phyloP scores from a whole-genome alignment of 352 stramenopile genomes.

The Phytophthora podocarpi region DNA sequence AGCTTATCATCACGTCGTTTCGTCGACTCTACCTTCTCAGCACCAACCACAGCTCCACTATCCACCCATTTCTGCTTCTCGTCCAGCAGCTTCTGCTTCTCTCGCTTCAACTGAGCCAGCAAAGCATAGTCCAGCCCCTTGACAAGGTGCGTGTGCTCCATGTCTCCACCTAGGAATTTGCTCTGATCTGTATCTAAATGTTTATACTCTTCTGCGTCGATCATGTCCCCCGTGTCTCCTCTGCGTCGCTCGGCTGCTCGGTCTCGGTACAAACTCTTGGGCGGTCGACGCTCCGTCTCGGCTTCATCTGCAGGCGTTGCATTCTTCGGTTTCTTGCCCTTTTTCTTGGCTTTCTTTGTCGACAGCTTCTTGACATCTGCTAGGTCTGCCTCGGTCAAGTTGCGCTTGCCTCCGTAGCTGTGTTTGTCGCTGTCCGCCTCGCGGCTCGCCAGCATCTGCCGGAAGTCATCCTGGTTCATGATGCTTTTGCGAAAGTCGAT shows the following conservation, averaged over 20 bases:
- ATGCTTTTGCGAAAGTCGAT: neutral
- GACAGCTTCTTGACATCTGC: constrained; percentile 55
- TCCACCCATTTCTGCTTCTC: constrained; percentile 38
- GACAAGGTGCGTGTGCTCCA: constrained; percentile 88
- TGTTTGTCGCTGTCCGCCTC: constrained; percentile 12
- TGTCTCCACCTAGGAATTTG: constrained; percentile 84
- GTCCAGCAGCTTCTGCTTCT: constrained; percentile 63
- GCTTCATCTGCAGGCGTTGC: constrained; percentile 3
- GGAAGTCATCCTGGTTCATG: constrained; percentile 87
- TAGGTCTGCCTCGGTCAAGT: constrained; percentile 58
- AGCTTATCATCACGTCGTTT: constrained; percentile 33
- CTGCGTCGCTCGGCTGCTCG: constrained; percentile 68
- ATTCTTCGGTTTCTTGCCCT: constrained; percentile 48
- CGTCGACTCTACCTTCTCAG: neutral
- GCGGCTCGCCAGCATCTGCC: constrained; percentile 52
- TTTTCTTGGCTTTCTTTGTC: constrained; percentile 67
- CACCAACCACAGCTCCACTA: neutral
- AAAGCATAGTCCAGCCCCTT: constrained; percentile 91
- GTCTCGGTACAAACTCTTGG: constrained; percentile 52
- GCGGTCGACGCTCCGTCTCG: neutral
- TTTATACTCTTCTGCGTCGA: constrained; percentile 54
- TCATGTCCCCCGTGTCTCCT: constrained; percentile 43
- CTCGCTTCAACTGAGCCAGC: constrained; percentile 82
- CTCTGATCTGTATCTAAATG: constrained; percentile 75
- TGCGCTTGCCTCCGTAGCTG: constrained; percentile 58